Evolutionary conservation across 2,329 filamentous ascomycete genomes (phyloP), one percentile per base, ranked within the genome.

Genomic region (Chlorencoelia australis): DNA sequence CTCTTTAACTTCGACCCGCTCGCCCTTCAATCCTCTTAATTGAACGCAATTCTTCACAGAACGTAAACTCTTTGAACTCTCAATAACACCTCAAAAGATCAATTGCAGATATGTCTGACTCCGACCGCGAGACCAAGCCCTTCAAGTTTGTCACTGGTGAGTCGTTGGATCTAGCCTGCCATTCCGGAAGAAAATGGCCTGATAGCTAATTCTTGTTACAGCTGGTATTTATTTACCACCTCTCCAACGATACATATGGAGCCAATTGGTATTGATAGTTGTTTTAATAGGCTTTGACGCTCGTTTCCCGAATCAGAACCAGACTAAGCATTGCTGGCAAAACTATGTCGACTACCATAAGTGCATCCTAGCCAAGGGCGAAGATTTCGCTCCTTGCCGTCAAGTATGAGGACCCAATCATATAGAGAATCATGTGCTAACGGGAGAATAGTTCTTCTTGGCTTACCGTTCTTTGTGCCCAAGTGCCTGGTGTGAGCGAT

Each of bases 341-440:
- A 98, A 98, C 78, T 98, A 98, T 70, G 91, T 98, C 71, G 91
- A 98, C 68, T 96, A 98, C 76, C 85, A 98, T 80, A 98, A 98
- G 78, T 98, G 91, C 74, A 87, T 95, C 67, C 72, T 81, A 62
- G 89, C 88, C 68, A 96, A 96, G 78, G 89, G 89, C 67, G 89
- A 96, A 73, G 88, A 95, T 62, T 96, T 96, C 66, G 81, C 84
- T 56, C 89, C 89, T 50, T 96, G 89, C 82, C 82, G 80, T 59
- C 88, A 95, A 82, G 88, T 94, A 79, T 50, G 63, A 33, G n/a
- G 32, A 35, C 28, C 51, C 45, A 33, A 31, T 33, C 50, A 24
- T 19, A 19, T 31, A 34, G 53, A 94, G 84, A 22, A 30, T 40
- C 26, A 20, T 48, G 46, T 39, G 33, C 42, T 58, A 35, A 57